Evolutionary conservation across 257 asterid species (phyloP).

Genomic region (Gardenia jasminoides): DNA sequence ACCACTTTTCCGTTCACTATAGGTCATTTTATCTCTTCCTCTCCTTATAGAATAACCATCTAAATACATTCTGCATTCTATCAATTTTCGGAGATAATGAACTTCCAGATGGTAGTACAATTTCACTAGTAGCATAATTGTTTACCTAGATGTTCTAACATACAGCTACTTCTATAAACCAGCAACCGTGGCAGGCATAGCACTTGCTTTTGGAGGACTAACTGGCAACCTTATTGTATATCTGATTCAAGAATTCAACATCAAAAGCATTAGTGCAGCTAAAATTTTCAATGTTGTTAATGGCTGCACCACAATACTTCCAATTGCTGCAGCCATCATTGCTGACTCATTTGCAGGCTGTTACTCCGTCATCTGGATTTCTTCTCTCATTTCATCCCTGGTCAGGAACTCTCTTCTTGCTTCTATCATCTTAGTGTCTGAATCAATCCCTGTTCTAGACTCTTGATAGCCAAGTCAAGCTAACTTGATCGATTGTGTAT

Average conservation of each 20-base stretch:
- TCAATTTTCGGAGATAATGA: background rate
- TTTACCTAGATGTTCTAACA: background rate
- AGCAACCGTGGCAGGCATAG: conserved; percentile 63
- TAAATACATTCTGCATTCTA: too few species aligned
- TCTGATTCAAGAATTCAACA: conserved; percentile 69
- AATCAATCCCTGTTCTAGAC: background rate
- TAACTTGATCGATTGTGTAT: background rate
- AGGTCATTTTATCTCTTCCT: conserved; percentile 3
- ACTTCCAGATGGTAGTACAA: background rate
- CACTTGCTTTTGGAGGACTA: conserved; percentile 75
- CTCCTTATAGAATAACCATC: too few species aligned
- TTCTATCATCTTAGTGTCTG: too few species aligned
- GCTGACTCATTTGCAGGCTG: conserved; percentile 74
- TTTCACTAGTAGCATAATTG: background rate
- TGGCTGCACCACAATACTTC: conserved; percentile 70
- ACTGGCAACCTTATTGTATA: conserved; percentile 62
- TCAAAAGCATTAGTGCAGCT: conserved; percentile 73
- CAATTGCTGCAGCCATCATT: conserved; percentile 63
- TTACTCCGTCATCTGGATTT: conserved; percentile 75
- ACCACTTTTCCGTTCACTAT: conserved; percentile 10
- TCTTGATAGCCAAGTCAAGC: background rate
- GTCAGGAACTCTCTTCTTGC: conserved; percentile 24
- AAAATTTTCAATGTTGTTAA: conserved; percentile 61
- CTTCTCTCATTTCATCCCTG: conserved; percentile 64
- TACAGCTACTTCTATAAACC: conserved; percentile 4